These are phyloP conservation scores for Fagus sylvatica DNA, from an alignment of 306 rosid species.

Conservation along the genomic window DNA sequence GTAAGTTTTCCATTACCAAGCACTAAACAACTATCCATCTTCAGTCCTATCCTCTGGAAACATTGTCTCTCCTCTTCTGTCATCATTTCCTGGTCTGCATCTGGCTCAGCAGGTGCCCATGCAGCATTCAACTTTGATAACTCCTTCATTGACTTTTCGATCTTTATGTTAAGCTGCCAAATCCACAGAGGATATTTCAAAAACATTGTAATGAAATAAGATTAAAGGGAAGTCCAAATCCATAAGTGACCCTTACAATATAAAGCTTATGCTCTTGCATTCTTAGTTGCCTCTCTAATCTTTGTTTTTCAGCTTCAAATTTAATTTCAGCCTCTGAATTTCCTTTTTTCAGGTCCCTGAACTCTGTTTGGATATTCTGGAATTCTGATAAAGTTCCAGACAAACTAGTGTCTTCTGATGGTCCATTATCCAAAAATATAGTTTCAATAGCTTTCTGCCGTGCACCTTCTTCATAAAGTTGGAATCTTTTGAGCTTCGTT, in stretches of 20 bases:
- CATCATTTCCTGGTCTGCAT: constrained; percentile 65
- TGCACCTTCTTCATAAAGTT: constrained; percentile 65
- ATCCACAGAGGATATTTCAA: constrained; percentile 10
- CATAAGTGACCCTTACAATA: constrained; percentile 54
- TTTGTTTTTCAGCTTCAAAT: constrained; percentile 61
- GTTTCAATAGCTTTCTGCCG: constrained; percentile 53
- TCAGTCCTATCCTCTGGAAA: constrained; percentile 62
- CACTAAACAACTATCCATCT: constrained; percentile 56
- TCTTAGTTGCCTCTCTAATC: constrained; percentile 51
- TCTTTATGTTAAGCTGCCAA: constrained; percentile 65
- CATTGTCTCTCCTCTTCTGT: constrained; percentile 80
- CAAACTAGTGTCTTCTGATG: constrained; percentile 30
- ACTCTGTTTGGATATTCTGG: constrained; percentile 41
- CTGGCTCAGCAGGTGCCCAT: constrained; percentile 54
- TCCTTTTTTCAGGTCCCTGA: constrained; percentile 27
- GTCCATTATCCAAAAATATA: constrained; percentile 40
- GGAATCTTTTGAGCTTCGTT: constrained; percentile 54
- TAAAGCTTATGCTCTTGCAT: constrained; percentile 50
- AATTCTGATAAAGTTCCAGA: constrained; percentile 78
- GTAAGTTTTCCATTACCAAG: constrained; percentile 53
- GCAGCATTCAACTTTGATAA: constrained; percentile 58
- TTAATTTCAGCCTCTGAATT: constrained; percentile 40
- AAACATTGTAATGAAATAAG: constrained; percentile 11
- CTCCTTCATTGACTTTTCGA: constrained; percentile 56
- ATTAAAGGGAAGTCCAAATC: constrained; percentile 13